These are phyloP conservation scores for Pythium pyrilobum DNA, from an alignment of 352 stramenopile species.

Conservation along the genomic window DNA sequence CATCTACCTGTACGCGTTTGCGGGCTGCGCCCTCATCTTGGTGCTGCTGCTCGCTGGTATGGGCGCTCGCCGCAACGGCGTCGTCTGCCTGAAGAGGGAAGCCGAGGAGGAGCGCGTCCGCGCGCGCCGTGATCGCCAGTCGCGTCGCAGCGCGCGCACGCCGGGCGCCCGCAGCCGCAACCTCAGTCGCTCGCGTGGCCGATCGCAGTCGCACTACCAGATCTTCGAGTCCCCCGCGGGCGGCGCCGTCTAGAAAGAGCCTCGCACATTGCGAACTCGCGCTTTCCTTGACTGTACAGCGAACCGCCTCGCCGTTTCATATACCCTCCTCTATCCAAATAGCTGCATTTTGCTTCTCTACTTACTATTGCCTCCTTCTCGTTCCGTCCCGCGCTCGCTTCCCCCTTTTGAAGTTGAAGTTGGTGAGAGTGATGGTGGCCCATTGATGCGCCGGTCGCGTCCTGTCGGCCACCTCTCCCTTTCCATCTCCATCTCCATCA, in stretches of 20 bases:
- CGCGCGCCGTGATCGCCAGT: conserved; percentile 20
- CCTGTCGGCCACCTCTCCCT: no score
- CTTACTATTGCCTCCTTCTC: no score
- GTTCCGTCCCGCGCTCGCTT: no score
- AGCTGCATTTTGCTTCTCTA: no score
- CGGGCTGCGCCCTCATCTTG: conserved; percentile 14
- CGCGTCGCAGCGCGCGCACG: conserved; percentile 25
- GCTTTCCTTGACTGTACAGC: no score
- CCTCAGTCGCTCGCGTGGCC: conserved; percentile 19
- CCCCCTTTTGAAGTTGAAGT: no score
- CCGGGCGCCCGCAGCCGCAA: conserved; percentile 26
- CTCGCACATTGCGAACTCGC: no score
- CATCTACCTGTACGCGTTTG: conserved; percentile 27
- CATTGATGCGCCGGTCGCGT: no score
- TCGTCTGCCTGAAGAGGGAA: conserved; percentile 28
- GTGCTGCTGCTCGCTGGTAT: conserved; percentile 23
- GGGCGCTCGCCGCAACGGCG: conserved; percentile 18
- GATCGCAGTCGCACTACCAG: conserved; percentile 22
- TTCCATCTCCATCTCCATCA: no score
- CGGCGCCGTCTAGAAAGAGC: conserved; percentile 1
- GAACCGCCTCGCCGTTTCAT: no score
- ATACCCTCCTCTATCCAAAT: no score
- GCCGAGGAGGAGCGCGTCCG: conserved; percentile 19
- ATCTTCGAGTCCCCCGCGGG: conserved; percentile 18
- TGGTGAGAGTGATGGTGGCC: no score